Percentiles rank a stretch among this genome's conserved stretches.
Conservation (phyloP, 495 filamentous ascomycete genomes). For the Penicillium cataractarum region DNA sequence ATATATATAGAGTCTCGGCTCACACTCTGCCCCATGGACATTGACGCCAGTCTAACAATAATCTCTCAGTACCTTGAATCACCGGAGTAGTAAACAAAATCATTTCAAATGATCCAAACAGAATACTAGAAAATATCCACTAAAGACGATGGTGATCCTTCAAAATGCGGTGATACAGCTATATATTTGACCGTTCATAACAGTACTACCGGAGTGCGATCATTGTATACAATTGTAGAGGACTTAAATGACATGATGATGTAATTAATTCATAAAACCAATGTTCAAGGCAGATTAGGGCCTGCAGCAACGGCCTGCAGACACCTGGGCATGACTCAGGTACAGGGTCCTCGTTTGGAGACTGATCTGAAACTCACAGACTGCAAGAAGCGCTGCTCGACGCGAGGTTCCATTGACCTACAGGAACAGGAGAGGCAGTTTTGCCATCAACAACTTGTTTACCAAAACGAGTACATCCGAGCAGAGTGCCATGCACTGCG, state of each 20-base stretch:
- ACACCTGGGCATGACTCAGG: not conserved
- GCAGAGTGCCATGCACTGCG: constrained; percentile 11
- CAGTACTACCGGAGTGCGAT: too few relatives aligned
- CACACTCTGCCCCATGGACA: too few relatives aligned
- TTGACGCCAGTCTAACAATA: too few relatives aligned
- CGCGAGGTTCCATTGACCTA: constrained; percentile 12
- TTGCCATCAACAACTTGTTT: constrained; percentile 3
- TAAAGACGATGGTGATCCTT: too few relatives aligned
- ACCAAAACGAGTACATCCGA: constrained; percentile 5
- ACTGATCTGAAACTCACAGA: constrained; percentile 1
- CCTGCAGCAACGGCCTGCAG: not conserved
- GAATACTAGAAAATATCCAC: too few relatives aligned
- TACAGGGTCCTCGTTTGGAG: not conserved
- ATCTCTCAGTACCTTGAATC: too few relatives aligned
- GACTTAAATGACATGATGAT: not conserved
- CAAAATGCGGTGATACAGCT: not conserved
- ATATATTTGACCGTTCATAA: not conserved
- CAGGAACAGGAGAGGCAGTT: constrained; percentile 2
- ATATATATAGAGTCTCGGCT: too few relatives aligned
- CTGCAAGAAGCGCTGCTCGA: constrained; percentile 2
- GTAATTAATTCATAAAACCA: not conserved
- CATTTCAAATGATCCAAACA: too few relatives aligned
- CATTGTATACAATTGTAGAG: too few relatives aligned
- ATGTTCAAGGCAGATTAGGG: not conserved
- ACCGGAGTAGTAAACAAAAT: too few relatives aligned